Evolutionary conservation across 169 alveolate genomes (phyloP).

Genomic region (Plasmodium ovale): DNA sequence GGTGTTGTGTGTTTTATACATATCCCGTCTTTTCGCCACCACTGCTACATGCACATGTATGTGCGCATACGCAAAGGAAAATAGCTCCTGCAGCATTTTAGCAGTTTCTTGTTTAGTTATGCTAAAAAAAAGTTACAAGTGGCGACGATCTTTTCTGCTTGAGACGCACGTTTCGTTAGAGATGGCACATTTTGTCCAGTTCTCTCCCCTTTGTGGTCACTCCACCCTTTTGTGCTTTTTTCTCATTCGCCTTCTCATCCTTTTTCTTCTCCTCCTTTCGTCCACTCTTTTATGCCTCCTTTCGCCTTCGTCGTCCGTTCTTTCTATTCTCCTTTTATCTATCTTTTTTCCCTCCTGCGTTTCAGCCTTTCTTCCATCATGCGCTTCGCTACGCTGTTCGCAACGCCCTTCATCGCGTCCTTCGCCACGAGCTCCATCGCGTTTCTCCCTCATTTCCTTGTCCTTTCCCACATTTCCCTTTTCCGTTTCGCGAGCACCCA

Average conservation of each 20-base stretch:
- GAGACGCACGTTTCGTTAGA: too few species aligned
- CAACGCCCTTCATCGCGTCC: neutral
- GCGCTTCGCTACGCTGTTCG: neutral
- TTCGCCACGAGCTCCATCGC: neutral
- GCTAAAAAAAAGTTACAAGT: too few species aligned
- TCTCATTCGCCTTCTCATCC: conserved; percentile 2
- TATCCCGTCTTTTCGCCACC: too few species aligned
- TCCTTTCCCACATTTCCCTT: neutral
- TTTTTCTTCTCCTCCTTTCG: neutral
- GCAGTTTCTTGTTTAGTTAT: too few species aligned
- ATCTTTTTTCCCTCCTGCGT: neutral
- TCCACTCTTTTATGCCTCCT: neutral
- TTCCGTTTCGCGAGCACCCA: neutral
- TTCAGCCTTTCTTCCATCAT: neutral
- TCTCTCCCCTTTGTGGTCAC: neutral
- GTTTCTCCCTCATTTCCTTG: conserved; percentile 7
- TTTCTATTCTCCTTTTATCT: neutral
- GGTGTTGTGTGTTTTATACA: too few species aligned
- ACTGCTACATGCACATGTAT: too few species aligned
- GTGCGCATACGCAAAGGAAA: too few species aligned
- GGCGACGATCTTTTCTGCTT: too few species aligned
- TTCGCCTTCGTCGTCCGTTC: neutral
- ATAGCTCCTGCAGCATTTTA: too few species aligned
- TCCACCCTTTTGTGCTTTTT: neutral
- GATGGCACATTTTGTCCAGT: neutral